Base-by-base conservation (phyloP, 371 early-diverging fungal genomes). In the Amoeboaphelidium protococcarum region DNA sequence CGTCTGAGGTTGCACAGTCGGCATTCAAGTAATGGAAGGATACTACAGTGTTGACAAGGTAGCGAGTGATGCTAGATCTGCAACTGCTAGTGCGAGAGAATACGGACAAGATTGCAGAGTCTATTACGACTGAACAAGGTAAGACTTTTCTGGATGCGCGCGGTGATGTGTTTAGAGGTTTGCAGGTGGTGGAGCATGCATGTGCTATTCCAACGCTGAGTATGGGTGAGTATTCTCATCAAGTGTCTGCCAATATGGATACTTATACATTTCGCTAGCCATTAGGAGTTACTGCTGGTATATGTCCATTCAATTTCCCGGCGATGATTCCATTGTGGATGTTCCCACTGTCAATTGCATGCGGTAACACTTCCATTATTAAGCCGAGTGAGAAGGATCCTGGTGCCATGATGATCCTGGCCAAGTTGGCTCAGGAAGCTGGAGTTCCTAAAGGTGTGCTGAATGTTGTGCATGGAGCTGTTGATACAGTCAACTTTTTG, bases 361-460 rank as follows among this genome's bases (percentile, higher is more conserved):
- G 72, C 21, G 91, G 91, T 42, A 90, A 90, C 66, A 80, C 91
- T 0, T 68, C 69, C 52, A 50, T 90, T 40, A 67, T 90, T 49
- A 90, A 90, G 68, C 95, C 95, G 19, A 83, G 84, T 20, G 95
- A 94, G 63, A 74, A 78, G 52, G 90, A 84, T 58, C 95, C 95
- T 3, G 83, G 84, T 16, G 90, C 91, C n/a, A 76, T 76, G 62
- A 82, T 87, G 81, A 72, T 87, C 49, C 65, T 94, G 37, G 88
- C 90, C 24, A 68, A 81, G 55, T 65, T 94, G 26, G 86, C 86
- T 50, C 70, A 74, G 42, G 71, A 90, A 55, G 82, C 82, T n/a
- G 91, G 91, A 48, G 72, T 94, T 16, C 95, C 95, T 12, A 72
- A 74, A 50, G 92, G 92, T 54, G 89, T 88, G 24, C 62, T 94